phyloP scores from a whole-genome alignment of 2,329 filamentous ascomycete species.

The Exophiala spinifera region DNA sequence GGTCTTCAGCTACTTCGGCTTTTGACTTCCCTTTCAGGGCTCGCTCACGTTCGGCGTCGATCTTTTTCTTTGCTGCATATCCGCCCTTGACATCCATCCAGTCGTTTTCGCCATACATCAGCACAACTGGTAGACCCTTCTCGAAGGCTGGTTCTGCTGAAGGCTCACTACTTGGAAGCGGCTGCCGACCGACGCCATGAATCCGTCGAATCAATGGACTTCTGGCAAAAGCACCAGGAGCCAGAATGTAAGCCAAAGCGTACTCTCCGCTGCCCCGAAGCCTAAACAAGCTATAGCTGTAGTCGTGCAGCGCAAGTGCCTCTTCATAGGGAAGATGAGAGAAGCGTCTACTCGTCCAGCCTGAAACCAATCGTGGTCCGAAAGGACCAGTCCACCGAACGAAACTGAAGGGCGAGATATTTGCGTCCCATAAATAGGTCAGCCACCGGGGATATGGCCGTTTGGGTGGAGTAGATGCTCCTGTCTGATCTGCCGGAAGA shows the following conservation, averaged over 20 bases:
- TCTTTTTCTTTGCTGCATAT: conserved; percentile 71
- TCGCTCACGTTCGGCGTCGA: conserved; percentile 64
- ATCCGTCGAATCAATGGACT: conserved; percentile 84
- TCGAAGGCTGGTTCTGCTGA: conserved; percentile 39
- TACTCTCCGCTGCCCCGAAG: conserved; percentile 93
- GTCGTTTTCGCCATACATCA: conserved; percentile 97
- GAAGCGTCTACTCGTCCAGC: conserved; percentile 92
- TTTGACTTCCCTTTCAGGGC: conserved; percentile 60
- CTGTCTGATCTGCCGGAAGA: conserved; percentile 18
- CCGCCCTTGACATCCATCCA: conserved; percentile 98
- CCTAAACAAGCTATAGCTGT: conserved; percentile 90
- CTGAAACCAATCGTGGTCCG: conserved; percentile 86
- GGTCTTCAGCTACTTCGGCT: conserved; percentile 69
- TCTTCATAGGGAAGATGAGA: conserved; percentile 79
- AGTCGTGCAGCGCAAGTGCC: conserved; percentile 81
- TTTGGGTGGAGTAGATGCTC: conserved; percentile 47
- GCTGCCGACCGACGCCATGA: conserved; percentile 77
- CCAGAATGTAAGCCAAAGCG: conserved; percentile 85
- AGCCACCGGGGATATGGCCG: conserved; percentile 78
- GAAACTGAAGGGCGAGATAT: conserved; percentile 90
- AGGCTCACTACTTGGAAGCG: conserved; percentile 32
- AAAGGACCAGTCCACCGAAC: conserved; percentile 85
- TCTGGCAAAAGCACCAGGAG: conserved; percentile 87
- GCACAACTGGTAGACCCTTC: conserved; percentile 74
- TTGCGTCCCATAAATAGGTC: conserved; percentile 92